Evolutionary conservation across 768 basidiomycete species (phyloP).

Genomic region (Hygrophorus pudorinus): DNA sequence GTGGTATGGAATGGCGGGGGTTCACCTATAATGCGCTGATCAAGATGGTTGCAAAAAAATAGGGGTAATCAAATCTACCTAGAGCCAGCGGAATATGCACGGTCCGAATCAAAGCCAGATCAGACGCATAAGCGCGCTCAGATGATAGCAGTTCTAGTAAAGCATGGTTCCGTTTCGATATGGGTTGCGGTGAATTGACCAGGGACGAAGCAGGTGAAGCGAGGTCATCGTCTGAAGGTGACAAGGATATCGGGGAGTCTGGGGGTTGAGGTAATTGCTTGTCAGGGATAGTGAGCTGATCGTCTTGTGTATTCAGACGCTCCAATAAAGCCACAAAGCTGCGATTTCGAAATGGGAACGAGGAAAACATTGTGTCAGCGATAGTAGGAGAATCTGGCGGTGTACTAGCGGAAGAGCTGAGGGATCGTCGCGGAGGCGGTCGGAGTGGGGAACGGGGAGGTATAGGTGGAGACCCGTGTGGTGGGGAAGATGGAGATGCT

Average conservation of each 20-base stretch:
- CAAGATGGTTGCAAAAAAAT: slow-evolving; percentile 8
- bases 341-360: slow-evolving; percentile 19
- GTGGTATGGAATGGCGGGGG: slow-evolving; percentile 8
- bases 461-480: slow-evolving; percentile 18
- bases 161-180: slow-evolving; percentile 70
- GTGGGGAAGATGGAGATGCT: slow-evolving; percentile 17
- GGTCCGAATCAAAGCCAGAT: slow-evolving; percentile 68
- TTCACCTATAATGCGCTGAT: slow-evolving; percentile 15
- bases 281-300: background rate
- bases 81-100: slow-evolving; percentile 72
- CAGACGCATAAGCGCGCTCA: slow-evolving; percentile 76
- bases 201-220: slow-evolving; percentile 17
- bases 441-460: slow-evolving; percentile 23
- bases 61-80: slow-evolving; percentile 32
- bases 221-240: slow-evolving; percentile 11
- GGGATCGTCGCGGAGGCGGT: slow-evolving; percentile 20
- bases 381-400: slow-evolving; percentile 8
- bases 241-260: slow-evolving; percentile 15
- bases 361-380: slow-evolving; percentile 10
- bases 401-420: slow-evolving; percentile 17
- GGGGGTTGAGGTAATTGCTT: slow-evolving; percentile 6
- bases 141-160: slow-evolving; percentile 69
- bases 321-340: slow-evolving; percentile 17
- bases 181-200: slow-evolving; percentile 13
- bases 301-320: no score